Conservation (phyloP, 2,329 filamentous ascomycete species). For the Cercospora sp. region DNA sequence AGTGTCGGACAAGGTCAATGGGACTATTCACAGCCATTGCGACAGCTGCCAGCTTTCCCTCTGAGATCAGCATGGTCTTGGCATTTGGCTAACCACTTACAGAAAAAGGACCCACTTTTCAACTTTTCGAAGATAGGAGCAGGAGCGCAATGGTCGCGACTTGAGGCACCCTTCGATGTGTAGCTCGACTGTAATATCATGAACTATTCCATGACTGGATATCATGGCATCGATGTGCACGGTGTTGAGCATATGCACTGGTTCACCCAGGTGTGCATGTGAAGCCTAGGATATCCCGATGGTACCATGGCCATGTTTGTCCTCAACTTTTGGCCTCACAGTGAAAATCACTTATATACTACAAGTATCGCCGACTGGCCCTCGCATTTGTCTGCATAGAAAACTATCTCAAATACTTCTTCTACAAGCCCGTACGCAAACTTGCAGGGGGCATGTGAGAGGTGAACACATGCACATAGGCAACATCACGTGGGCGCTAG, state of each 20-base stretch:
- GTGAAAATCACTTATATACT: background rate
- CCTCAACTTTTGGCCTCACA: background rate
- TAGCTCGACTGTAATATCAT: background rate
- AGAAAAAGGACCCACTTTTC: background rate
- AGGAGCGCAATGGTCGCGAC: background rate
- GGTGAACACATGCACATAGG: background rate
- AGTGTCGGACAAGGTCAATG: background rate
- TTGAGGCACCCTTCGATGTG: background rate
- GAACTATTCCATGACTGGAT: background rate
- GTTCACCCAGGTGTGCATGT: background rate
- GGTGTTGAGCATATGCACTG: background rate
- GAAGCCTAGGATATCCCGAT: background rate
- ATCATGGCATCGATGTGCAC: background rate
- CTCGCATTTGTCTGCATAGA: background rate
- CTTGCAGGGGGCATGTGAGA: background rate
- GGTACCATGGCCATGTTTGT: background rate
- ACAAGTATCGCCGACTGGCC: background rate
- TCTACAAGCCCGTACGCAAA: background rate
- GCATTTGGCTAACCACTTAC: background rate
- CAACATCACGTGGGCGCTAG: background rate
- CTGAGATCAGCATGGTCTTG: background rate
- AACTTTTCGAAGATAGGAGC: background rate
- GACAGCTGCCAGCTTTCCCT: conserved; percentile 2
- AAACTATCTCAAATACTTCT: background rate
- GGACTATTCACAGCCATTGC: background rate